A percentile compares a stretch with the other conserved stretches of the same genome.
phyloP scores from a whole-genome alignment of 352 stramenopile species.

The Phytophthora nicotianae region DNA sequence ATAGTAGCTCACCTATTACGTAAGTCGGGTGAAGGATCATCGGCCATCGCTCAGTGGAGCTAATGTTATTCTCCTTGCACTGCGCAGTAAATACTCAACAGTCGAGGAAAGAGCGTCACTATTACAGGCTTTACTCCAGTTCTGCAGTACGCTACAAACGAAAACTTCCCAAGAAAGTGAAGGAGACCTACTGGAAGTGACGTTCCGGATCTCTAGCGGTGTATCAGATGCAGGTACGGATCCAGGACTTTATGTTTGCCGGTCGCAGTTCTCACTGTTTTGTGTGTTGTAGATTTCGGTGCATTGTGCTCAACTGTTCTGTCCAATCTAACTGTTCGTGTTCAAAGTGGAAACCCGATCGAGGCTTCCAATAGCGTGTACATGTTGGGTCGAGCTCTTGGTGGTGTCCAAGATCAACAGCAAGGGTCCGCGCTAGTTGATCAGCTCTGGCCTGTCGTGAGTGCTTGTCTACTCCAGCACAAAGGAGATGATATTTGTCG shows the following conservation, averaged over 20 bases:
- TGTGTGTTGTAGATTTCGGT: slow-evolving; percentile 46
- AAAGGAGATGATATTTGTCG: slow-evolving; percentile 36
- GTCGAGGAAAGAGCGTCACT: slow-evolving; percentile 53
- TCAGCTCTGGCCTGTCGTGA: slow-evolving; percentile 61
- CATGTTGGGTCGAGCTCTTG: slow-evolving; percentile 62
- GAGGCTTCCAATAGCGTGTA: slow-evolving; percentile 41
- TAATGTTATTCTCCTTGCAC: slow-evolving; percentile 4
- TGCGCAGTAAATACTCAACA: slow-evolving; percentile 65
- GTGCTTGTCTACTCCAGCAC: slow-evolving; percentile 39
- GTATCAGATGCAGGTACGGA: slow-evolving; percentile 52
- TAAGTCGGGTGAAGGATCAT: slow-evolving; percentile 21
- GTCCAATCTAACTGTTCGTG: slow-evolving; percentile 32
- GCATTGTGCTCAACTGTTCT: slow-evolving; percentile 59
- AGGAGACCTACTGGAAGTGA: slow-evolving; percentile 69
- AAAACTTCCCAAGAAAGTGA: slow-evolving; percentile 26
- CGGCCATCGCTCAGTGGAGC: background rate
- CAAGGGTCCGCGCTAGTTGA: slow-evolving; percentile 42
- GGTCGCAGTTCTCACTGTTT: slow-evolving; percentile 10
- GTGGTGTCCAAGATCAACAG: slow-evolving; percentile 40
- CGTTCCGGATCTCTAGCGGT: slow-evolving; percentile 55
- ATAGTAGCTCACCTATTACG: slow-evolving; percentile 58
- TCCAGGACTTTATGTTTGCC: background rate
- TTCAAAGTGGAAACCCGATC: slow-evolving; percentile 35
- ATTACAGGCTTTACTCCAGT: slow-evolving; percentile 37
- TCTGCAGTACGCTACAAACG: slow-evolving; percentile 22